Evolutionary conservation across 768 basidiomycete genomes (phyloP), one percentile per base, ranked within the genome.

Genomic region (Arthromyces matolae): DNA sequence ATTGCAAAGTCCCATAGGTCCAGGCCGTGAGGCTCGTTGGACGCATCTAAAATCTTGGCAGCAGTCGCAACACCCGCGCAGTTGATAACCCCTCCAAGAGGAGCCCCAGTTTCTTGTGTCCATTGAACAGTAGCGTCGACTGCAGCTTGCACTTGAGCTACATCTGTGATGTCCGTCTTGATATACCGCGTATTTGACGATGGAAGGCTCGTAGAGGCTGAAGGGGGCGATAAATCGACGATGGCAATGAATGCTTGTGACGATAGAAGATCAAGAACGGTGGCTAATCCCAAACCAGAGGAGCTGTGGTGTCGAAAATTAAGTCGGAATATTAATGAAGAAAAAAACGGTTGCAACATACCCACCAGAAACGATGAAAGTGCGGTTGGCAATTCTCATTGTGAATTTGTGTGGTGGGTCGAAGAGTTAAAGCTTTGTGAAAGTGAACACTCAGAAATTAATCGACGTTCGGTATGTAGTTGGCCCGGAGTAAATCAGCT

Each of bases 351-450:
- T 29, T 18, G 9, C 12, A 19, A 62, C 72, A 57, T 53, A 80
- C 78, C 80, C 80, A 40, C 80, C 80, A 37, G 80, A 81, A 9
- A 81, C 67, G 31, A 82, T 64, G 57, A 80, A 80, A 16, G 80
- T 82, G 19, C 79, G 65, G 22, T 73, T 70, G 47, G 65, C 66
- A 8, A 72, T 58, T 62, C 77, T 79, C 79, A 81, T 80, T 8
- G 16, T 24, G n/a, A 25, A 10, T 37, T 12, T 6, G 35, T 43
- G 31, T 4, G 18, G 10, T 14, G 13, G 9, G 4, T 33, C 8
- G 14, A 31, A 31, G 14, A 14, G 29, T 31, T 31, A 31, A 31
- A 8, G 8, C 29, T 31, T 8, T 31, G 29, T 8, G 29, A 31
- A 31, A 31, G 29, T n/a, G n/a, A n/a, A n/a, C n/a, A n/a, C n/a